Evolutionary conservation across 192 early-diverging fungal genomes (phyloP), one percentile per base, ranked within the genome.

Genomic region (Fimicolochytrium jonesii): DNA sequence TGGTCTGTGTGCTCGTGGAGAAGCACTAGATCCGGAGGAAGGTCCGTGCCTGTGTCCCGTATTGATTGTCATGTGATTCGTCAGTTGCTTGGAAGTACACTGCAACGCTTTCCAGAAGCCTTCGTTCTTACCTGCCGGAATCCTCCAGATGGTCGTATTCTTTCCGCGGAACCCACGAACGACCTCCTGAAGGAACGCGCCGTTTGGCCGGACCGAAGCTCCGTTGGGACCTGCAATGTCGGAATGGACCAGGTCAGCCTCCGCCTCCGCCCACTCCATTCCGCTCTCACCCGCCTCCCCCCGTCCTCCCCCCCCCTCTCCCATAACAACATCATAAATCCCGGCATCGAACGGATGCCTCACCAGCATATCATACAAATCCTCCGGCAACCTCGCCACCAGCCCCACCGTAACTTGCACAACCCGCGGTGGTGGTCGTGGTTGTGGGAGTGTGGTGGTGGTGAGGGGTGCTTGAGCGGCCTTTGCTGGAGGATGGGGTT

Each of bases 361-460:
- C 18, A 87, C 88, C n/a, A 90, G 61, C 61, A 82, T 75, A 61
- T 88, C 83, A 60, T 92, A 92, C 41, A 90, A 65, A 48, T 82
- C 77, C 46, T 86, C 79, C 3, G 88, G 86, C 34, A 89, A 70
- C 45, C 68, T 59, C 51, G 78, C 76, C 41, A 86, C 67, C 22
- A 88, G 66, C 34, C 58, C 61, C 50, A 87, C 61, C 2, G 86
- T 74, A 23, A n/a, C n/a, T n/a, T n/a, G n/a, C n/a, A n/a, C n/a
- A n/a, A n/a, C n/a, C n/a, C n/a, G n/a, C n/a, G n/a, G n/a, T n/a
- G n/a, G n/a, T n/a, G n/a, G n/a, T n/a, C n/a, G n/a, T n/a, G n/a
- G n/a, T n/a, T n/a, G n/a, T n/a, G n/a, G n/a, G n/a, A n/a, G n/a
- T n/a, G n/a, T n/a, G n/a, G n/a, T n/a, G n/a, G n/a, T n/a, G n/a